Evolutionary conservation across 352 stramenopile genomes (phyloP), one percentile per base, ranked within the genome.

Genomic region (Globisporangium middletonii): DNA sequence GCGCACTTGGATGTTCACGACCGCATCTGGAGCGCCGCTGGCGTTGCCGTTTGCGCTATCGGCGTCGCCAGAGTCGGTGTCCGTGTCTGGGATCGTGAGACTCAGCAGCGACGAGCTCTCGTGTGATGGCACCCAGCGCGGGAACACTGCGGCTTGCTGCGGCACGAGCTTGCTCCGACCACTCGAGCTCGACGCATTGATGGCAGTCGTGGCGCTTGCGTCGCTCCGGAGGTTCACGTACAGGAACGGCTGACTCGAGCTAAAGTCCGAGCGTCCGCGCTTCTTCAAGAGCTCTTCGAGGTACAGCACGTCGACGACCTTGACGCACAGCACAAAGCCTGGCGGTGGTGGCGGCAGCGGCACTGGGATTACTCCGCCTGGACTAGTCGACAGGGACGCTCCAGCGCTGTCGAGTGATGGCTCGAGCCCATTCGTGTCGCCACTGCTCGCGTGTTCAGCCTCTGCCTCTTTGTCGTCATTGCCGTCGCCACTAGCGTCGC

Each of bases 1-100:
- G 51, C 82, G 75, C 28, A 92, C 73, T 48, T 92, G 74, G n/a
- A 90, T 62, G 26, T 74, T 47, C 38, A 86, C 62, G 26, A 73
- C 57, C 45, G 63, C 60, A 23, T 63, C 55, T 13, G 44, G 50
- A 16, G 30, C 59, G 41, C 37, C 55, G 51, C n/a, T 43, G 15
- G 13, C 41, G 5, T 33, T 42, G 23, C 45, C 62, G 47, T 66
- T 55, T 37, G 44, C 63, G 30, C 65, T 37, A 4, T 45, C 41
- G n/a, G n/a, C 13, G 12, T 9, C 18, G 41, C 18, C 18, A 7
- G 7, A 8, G 41, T 7, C 41, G 23, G 23, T 23, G 15, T 45
- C 38, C 3, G 38, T 45, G 15, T 45, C 41, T 45, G 41, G 41
- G 27, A 78, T 64, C 13, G 75, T 66, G 37, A 72, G 67, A 59